phyloP scores from a whole-genome alignment of 805 yeast species.

The Scheffersomyces ergatensis region DNA sequence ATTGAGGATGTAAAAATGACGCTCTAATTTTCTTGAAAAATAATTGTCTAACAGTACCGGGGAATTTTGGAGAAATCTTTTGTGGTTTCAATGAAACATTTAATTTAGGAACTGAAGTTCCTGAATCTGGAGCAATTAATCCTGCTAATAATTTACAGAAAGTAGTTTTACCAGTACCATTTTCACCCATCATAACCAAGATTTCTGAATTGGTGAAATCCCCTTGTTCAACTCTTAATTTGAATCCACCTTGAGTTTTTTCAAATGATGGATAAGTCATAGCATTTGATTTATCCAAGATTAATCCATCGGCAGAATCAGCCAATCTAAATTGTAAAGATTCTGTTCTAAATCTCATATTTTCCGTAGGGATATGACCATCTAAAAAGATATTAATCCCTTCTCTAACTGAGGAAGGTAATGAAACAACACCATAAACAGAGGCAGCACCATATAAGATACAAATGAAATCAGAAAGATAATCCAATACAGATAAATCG shows the following conservation, averaged over 20 bases:
- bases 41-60: constrained; percentile 97
- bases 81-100: constrained; percentile 98
- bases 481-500: constrained; percentile 96
- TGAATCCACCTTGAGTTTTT: constrained; percentile 96
- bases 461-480: constrained; percentile 94
- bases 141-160: constrained; percentile 96
- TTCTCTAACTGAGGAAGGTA: constrained; percentile 96
- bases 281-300: constrained; percentile 75
- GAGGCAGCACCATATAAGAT: constrained; percentile 97
- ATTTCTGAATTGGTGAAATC: constrained; percentile 95
- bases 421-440: constrained; percentile 96
- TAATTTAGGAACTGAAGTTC: constrained; percentile 76
- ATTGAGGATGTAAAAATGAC: constrained; percentile 91
- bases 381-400: constrained; percentile 98
- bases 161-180: constrained; percentile 99
- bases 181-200: constrained; percentile 99
- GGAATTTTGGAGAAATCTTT: constrained; percentile 97
- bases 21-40: constrained; percentile 96
- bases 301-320: constrained; percentile 79
- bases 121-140: constrained; percentile 82
- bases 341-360: constrained; percentile 94
- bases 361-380: constrained; percentile 96
- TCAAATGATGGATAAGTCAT: constrained; percentile 77
- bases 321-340: constrained; percentile 89
- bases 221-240: constrained; percentile 76